These are phyloP conservation scores for Magnolia kwangsiensis DNA, from an alignment of 164 flowering plant genomes.

Conservation along the genomic window DNA sequence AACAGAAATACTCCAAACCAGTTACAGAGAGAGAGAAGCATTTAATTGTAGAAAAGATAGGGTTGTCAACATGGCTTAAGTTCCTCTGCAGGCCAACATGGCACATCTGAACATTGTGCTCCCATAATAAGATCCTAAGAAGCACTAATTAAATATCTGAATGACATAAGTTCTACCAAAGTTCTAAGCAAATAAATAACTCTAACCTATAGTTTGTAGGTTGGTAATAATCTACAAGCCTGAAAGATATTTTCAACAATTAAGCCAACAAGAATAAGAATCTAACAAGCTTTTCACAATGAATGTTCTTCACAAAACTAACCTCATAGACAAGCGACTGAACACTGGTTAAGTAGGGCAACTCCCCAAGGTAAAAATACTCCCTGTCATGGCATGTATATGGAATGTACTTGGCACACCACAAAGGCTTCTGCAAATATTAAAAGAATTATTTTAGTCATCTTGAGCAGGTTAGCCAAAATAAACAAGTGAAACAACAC, in stretches of 20 bases:
- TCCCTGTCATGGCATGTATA: constrained; percentile 63
- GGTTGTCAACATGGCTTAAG: too few species aligned
- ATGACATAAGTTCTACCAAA: too few species aligned
- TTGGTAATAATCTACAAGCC: too few species aligned
- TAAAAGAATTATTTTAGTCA: constrained; percentile 7
- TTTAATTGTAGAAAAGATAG: too few species aligned
- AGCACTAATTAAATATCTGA: too few species aligned
- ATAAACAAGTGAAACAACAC: background rate
- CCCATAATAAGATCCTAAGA: too few species aligned
- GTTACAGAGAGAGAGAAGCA: too few species aligned
- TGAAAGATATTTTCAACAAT: background rate
- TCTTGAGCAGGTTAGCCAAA: background rate
- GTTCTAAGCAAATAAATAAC: too few species aligned
- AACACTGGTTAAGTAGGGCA: constrained; percentile 66
- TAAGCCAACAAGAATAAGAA: background rate
- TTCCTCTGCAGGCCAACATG: too few species aligned
- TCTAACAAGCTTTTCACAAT: background rate
- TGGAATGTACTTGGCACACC: constrained; percentile 51
- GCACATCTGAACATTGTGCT: too few species aligned
- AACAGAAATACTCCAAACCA: too few species aligned
- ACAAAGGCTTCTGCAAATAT: constrained; percentile 72
- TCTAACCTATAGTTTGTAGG: too few species aligned
- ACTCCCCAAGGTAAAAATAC: constrained; percentile 78
- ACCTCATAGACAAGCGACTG: constrained; percentile 82
- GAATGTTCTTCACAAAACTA: constrained; percentile 2